Evolutionary conservation across 768 basidiomycete genomes (phyloP).

Genomic region (Gymnopilus dilepis): DNA sequence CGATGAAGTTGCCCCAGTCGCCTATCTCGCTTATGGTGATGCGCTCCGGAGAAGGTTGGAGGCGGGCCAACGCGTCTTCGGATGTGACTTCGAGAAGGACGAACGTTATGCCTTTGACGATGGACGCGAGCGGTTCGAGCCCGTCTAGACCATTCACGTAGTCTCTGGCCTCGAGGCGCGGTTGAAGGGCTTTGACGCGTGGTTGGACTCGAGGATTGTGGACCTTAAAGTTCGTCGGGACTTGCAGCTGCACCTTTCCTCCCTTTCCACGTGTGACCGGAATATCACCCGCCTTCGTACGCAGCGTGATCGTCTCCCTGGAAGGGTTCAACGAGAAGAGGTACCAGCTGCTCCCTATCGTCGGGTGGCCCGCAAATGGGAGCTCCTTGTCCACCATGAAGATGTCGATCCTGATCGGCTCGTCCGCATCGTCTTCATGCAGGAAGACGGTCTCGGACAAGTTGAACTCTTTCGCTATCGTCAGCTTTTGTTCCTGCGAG

Average conservation of each 20-base stretch:
- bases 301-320: constrained; percentile 33
- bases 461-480: constrained; percentile 53
- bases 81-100: constrained; percentile 43
- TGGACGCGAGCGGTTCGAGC: constrained; percentile 43
- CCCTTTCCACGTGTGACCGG: constrained; percentile 34
- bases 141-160: constrained; percentile 42
- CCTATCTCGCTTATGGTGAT: constrained; percentile 36
- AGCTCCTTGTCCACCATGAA: constrained; percentile 46
- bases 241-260: constrained; percentile 38
- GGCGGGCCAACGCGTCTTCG: constrained; percentile 40
- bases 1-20: constrained; percentile 45
- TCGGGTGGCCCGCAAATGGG: constrained; percentile 53
- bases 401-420: constrained; percentile 42
- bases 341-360: constrained; percentile 48
- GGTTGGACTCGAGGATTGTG: constrained; percentile 35
- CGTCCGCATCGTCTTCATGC: constrained; percentile 33
- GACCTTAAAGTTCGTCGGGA: constrained; percentile 48
- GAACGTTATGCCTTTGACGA: constrained; percentile 55
- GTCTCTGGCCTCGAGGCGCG: constrained; percentile 33
- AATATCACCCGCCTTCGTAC: constrained; percentile 48
- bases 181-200: constrained; percentile 35
- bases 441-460: constrained; percentile 54
- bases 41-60: constrained; percentile 33
- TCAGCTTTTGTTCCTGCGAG: constrained; percentile 45
- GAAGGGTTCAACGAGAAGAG: constrained; percentile 34